Base-by-base conservation (phyloP, 2,329 filamentous ascomycete species). In the Cyphellophora europaea region DNA sequence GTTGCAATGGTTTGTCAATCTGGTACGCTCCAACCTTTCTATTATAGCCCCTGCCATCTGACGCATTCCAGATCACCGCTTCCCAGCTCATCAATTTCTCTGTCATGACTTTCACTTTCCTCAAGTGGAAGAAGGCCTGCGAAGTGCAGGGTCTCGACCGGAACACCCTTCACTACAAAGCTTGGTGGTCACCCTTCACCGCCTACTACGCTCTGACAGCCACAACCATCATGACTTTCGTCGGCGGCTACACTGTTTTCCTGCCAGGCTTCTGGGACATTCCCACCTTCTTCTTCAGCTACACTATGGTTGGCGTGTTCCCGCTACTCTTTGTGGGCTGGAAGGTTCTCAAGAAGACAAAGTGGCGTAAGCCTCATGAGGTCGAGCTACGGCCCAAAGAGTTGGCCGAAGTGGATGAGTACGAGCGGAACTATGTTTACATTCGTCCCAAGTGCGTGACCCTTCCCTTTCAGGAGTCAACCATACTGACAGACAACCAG, bases 201-300 rank as follows among this genome's bases (percentile, higher is more conserved):
- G 81, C 82, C 1, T 88, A 72, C 52, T 75, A 78, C 32, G 77
- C 74, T 0, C 58, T 85, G 5, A 53, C 63, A 0, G 74, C 71
- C 16, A 82, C 77, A 1, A 71, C 73, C 32, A 55, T 82, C 43
- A 87, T 89, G 77, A 72, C 77, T 0, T 76, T 88, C 47, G 75
- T 87, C 2, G 75, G 79, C 6, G 83, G 83, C 0, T 89, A 87
- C 43, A 71, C 77, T 0, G 80, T 88, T 1, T 91, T 89, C 49
- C 54, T 88, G 30, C 77, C 79, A 0, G 67, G 66, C 3, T 67
- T 69, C 4, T 89, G 81, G 83, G 68, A 74, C 40, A 53, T 81
- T 0, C 69, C 78, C 5, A 75, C 72, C 5, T 91, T 89, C 53
- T 56, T 89, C 17, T 85, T 86, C 56, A 81, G 77, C 57, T 88